A percentile compares a stretch with the other conserved stretches of the same genome.
These are phyloP conservation scores for Rhizoclosmatium sp. DNA, from an alignment of 192 early-diverging fungal species.

Conservation along the genomic window DNA sequence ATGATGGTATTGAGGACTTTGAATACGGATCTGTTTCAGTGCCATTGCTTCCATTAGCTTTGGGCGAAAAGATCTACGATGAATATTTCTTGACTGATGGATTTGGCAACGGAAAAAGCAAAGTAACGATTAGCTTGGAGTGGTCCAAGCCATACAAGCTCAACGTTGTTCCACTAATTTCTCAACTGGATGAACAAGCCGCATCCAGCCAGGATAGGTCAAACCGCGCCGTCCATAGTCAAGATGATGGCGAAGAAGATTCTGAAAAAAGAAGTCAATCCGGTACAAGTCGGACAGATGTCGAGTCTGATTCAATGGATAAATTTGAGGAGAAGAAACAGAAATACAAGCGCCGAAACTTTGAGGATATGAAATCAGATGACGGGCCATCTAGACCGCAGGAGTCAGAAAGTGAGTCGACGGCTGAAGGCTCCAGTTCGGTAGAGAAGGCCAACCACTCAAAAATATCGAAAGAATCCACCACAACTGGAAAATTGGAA, in stretches of 20 bases:
- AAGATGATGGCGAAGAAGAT: constrained; percentile 30
- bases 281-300: background rate
- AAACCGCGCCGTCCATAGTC: constrained; percentile 25
- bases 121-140: constrained; percentile 39
- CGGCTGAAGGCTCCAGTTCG: background rate
- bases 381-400: background rate
- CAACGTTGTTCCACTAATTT: constrained; percentile 37
- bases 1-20: constrained; percentile 46
- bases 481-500: no score
- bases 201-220: constrained; percentile 1
- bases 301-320: constrained; percentile 13
- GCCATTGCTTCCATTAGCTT: constrained; percentile 44
- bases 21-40: constrained; percentile 49
- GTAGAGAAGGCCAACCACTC: no score
- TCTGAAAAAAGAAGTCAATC: constrained; percentile 1
- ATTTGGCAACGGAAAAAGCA: constrained; percentile 41
- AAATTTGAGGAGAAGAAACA: constrained; percentile 8
- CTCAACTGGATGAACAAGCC: constrained; percentile 15
- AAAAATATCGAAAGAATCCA: no score
- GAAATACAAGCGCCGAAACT: background rate
- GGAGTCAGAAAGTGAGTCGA: background rate
- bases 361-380: background rate
- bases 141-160: constrained; percentile 55
- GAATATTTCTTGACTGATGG: constrained; percentile 44
- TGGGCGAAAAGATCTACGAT: constrained; percentile 40